These are phyloP conservation scores for Hypoxylon sp. DNA, from an alignment of 2,329 filamentous ascomycete genomes.

Conservation along the genomic window DNA sequence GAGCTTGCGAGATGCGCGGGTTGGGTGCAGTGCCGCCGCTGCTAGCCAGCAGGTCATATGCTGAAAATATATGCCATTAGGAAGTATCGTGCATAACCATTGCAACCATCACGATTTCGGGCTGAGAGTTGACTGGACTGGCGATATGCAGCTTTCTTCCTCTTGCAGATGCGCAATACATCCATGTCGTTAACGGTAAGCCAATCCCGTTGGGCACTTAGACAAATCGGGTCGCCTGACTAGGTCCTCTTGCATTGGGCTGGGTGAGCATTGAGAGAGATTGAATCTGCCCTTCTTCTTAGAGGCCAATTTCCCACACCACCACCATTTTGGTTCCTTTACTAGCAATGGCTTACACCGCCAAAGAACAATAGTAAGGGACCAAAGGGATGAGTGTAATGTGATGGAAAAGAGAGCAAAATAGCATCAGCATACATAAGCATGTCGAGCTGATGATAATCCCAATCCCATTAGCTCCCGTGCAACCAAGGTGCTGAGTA, in stretches of 20 bases:
- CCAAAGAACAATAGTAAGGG: constrained; percentile 20
- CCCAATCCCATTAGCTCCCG: constrained; percentile 44
- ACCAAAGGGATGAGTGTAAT: constrained; percentile 23
- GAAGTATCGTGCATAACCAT: constrained; percentile 43
- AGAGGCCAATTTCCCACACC: constrained; percentile 37
- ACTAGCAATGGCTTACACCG: constrained; percentile 33
- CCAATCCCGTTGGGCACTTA: constrained; percentile 46
- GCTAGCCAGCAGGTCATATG: constrained; percentile 45
- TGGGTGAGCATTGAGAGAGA: constrained; percentile 39
- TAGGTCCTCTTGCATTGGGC: constrained; percentile 40
- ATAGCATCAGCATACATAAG: constrained; percentile 34
- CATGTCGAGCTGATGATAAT: constrained; percentile 36
- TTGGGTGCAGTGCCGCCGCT: constrained; percentile 35
- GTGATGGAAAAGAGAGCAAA: constrained; percentile 32
- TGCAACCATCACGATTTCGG: constrained; percentile 47
- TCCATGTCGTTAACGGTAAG: constrained; percentile 41
- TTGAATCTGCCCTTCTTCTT: constrained; percentile 33
- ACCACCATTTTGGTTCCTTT: constrained; percentile 25
- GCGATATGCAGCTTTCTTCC: constrained; percentile 43
- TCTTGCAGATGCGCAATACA: constrained; percentile 46
- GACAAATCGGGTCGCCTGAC: constrained; percentile 48
- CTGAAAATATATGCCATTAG: constrained; percentile 42
- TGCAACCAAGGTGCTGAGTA: constrained; percentile 33
- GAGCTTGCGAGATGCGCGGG: constrained; percentile 38
- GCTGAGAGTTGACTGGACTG: constrained; percentile 44